Evolutionary conservation across 1,284 basidiomycete species (phyloP).

Genomic region (Ustilago trichophora): DNA sequence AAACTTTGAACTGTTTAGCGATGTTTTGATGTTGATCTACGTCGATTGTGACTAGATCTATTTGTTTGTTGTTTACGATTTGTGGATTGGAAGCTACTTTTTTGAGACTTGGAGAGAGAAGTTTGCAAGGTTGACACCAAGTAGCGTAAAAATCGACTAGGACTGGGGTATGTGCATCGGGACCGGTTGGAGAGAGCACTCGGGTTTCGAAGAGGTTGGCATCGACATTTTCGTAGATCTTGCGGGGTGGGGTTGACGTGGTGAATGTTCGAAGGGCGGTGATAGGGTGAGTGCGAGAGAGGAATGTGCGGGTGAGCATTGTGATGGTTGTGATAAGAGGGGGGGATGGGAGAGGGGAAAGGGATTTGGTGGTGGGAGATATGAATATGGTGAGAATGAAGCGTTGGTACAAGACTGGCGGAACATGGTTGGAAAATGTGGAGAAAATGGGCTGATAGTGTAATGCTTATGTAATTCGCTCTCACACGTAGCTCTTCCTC

Average conservation of each 20-base stretch:
- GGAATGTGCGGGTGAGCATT: constrained; percentile 4
- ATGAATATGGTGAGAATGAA: no score
- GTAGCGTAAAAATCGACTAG: constrained; percentile 58
- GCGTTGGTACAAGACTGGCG: no score
- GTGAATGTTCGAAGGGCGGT: background rate
- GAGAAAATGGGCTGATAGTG: background rate
- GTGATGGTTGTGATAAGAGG: background rate
- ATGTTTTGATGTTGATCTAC: constrained; percentile 49
- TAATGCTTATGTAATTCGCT: constrained; percentile 11
- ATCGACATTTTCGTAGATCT: constrained; percentile 30
- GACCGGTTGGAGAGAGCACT: constrained; percentile 12
- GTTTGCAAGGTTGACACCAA: constrained; percentile 60
- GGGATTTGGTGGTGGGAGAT: background rate
- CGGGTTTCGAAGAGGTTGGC: constrained; percentile 13
- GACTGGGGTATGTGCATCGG: constrained; percentile 26
- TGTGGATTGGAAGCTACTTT: constrained; percentile 38
- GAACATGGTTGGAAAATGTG: no score
- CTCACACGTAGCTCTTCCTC: no score
- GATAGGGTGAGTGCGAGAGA: constrained; percentile 1
- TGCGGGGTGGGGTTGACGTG: background rate
- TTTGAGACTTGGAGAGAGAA: constrained; percentile 49
- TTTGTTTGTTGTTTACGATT: constrained; percentile 24
- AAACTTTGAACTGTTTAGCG: constrained; percentile 45
- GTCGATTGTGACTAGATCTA: constrained; percentile 54
- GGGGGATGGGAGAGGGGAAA: background rate